Conservation (phyloP, 331 rosid genomes). For the Malus hybrid region DNA sequence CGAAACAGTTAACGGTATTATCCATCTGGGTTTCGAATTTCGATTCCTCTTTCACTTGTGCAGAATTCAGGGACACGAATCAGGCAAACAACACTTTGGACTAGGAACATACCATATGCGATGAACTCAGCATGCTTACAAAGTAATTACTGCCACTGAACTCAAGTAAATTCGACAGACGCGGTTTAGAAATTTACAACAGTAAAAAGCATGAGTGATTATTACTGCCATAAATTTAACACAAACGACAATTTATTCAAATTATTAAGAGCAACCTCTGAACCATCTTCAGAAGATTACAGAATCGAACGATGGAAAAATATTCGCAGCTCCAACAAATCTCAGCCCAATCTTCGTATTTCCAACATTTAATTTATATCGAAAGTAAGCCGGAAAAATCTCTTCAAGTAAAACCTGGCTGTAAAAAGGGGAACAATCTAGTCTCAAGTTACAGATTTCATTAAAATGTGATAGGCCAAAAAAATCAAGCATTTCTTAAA, state of each 20-base stretch:
- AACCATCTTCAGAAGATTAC: background rate
- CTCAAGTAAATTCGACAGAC: background rate
- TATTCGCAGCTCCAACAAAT: background rate
- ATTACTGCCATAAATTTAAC: too few relatives aligned
- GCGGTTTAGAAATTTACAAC: too few relatives aligned
- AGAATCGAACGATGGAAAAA: background rate
- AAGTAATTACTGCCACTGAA: background rate
- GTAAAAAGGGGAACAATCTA: background rate
- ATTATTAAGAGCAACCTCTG: background rate
- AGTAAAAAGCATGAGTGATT: background rate
- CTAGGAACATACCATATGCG: too few relatives aligned
- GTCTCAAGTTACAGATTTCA: background rate
- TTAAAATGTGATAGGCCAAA: background rate
- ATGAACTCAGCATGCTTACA: too few relatives aligned
- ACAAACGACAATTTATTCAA: background rate
- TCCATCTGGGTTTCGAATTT: too few relatives aligned
- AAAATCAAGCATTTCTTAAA: background rate
- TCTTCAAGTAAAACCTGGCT: background rate
- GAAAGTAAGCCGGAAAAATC: background rate
- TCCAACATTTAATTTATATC: background rate
- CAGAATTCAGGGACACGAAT: too few relatives aligned
- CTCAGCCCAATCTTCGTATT: background rate
- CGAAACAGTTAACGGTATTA: too few relatives aligned
- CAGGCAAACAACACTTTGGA: too few relatives aligned
- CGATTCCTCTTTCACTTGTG: too few relatives aligned